phyloP scores from a whole-genome alignment of 768 basidiomycete genomes.

The Amanita molliuscula region DNA sequence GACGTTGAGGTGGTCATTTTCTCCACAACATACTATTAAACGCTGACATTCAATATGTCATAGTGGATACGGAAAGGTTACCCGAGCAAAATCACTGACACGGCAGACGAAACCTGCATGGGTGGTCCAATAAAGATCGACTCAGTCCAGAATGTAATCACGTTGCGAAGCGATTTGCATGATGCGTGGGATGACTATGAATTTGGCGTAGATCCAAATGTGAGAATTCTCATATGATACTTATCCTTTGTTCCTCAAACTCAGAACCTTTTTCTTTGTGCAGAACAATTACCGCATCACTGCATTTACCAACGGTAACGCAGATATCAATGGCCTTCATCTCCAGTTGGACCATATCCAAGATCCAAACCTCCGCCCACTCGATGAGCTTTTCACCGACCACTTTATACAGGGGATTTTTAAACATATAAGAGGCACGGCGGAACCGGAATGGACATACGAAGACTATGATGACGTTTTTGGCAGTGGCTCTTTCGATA shows the following conservation, averaged over 20 bases:
- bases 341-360: constrained; percentile 18
- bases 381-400: constrained; percentile 20
- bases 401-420: constrained; percentile 23
- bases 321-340: constrained; percentile 15
- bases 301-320: constrained; percentile 17
- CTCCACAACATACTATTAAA: not conserved
- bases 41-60: not conserved
- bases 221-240: too few species aligned
- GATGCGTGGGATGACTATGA: constrained; percentile 14
- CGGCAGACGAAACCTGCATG: constrained; percentile 1
- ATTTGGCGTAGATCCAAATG: constrained; percentile 13
- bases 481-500: constrained; percentile 7
- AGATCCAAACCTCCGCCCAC: constrained; percentile 18
- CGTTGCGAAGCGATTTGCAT: constrained; percentile 12
- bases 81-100: constrained; percentile 10
- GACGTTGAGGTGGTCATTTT: constrained; percentile 14
- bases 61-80: constrained; percentile 12
- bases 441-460: constrained; percentile 16
- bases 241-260: not conserved
- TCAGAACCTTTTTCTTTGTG: not conserved
- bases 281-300: constrained; percentile 21
- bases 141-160: constrained; percentile 13
- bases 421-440: constrained; percentile 23
- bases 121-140: constrained; percentile 11
- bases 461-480: constrained; percentile 13